Conservation (phyloP, 106 monocot species). For the Acorus gramineus region DNA sequence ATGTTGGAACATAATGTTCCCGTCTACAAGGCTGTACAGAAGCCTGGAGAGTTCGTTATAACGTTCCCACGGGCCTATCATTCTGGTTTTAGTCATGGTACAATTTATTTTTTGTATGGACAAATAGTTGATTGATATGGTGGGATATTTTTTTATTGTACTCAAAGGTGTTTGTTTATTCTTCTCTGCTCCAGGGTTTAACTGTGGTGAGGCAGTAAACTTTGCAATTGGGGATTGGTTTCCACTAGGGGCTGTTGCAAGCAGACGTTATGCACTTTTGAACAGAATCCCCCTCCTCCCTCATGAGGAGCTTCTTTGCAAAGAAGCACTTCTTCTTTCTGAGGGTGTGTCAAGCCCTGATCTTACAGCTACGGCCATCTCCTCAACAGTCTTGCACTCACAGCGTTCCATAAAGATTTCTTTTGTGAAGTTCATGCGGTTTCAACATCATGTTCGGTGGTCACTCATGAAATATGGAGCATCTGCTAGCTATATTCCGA, state of each 20-base stretch:
- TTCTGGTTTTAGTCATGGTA: slow-evolving; percentile 95
- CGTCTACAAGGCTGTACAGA: slow-evolving; percentile 89
- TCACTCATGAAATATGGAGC: slow-evolving; percentile 32
- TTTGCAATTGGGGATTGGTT: slow-evolving; percentile 97
- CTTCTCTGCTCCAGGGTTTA: slow-evolving; percentile 53
- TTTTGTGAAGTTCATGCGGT: slow-evolving; percentile 60
- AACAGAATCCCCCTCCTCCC: slow-evolving; percentile 65
- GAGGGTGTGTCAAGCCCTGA: slow-evolving; percentile 8
- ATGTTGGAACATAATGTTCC: slow-evolving; percentile 77
- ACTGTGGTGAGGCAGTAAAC: slow-evolving; percentile 97
- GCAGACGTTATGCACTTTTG: slow-evolving; percentile 68
- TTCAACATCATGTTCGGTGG: slow-evolving; percentile 40
- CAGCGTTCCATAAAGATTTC: slow-evolving; percentile 29
- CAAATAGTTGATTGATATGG: too few species aligned
- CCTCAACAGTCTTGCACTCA: slow-evolving; percentile 22
- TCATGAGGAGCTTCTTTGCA: slow-evolving; percentile 87
- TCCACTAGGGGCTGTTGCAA: slow-evolving; percentile 63
- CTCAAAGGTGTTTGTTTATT: too few species aligned
- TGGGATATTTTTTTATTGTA: too few species aligned
- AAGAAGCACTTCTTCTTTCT: slow-evolving; percentile 57
- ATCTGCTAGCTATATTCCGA: slow-evolving; percentile 1
- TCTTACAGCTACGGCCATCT: slow-evolving; percentile 2
- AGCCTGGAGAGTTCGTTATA: slow-evolving; percentile 83
- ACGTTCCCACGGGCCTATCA: slow-evolving; percentile 97
- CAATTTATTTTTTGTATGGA: background rate